Percentiles rank a stretch among this genome's conserved stretches.
Conservation (phyloP, 176 grass and related monocot genomes). For the Aegilops tauschii region DNA sequence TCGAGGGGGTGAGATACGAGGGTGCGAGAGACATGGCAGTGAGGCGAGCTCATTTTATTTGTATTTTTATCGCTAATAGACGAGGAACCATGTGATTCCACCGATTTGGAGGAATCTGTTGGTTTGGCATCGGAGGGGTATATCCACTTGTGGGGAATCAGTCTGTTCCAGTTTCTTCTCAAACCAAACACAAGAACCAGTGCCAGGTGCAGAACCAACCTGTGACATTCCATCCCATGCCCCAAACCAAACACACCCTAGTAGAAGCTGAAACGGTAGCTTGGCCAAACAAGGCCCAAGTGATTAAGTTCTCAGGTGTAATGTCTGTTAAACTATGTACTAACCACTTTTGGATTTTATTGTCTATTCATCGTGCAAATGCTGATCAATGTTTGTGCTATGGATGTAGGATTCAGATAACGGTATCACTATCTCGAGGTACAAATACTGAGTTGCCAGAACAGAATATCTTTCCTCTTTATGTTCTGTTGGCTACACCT, state of each 20-base stretch:
- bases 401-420: slow-evolving; percentile 80
- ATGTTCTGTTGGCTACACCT: slow-evolving; percentile 79
- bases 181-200: too few relatives aligned
- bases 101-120: background rate
- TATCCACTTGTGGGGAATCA: background rate
- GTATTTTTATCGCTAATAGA: background rate
- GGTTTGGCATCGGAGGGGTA: background rate
- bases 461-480: slow-evolving; percentile 67
- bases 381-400: slow-evolving; percentile 1
- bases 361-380: slow-evolving; percentile 10
- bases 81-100: background rate
- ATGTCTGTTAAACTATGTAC: slow-evolving; percentile 22
- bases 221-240: too few relatives aligned
- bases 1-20: too few relatives aligned
- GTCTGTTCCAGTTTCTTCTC: background rate
- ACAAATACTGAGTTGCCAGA: slow-evolving; percentile 62
- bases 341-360: background rate
- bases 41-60: background rate
- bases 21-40: too few relatives aligned
- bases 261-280: background rate
- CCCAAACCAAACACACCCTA: background rate
- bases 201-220: too few relatives aligned
- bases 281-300: background rate
- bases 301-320: slow-evolving; percentile 9
- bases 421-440: slow-evolving; percentile 64